Evolutionary conservation across 2,329 filamentous ascomycete genomes (phyloP).

Genomic region (Gliomastix tumulicola): DNA sequence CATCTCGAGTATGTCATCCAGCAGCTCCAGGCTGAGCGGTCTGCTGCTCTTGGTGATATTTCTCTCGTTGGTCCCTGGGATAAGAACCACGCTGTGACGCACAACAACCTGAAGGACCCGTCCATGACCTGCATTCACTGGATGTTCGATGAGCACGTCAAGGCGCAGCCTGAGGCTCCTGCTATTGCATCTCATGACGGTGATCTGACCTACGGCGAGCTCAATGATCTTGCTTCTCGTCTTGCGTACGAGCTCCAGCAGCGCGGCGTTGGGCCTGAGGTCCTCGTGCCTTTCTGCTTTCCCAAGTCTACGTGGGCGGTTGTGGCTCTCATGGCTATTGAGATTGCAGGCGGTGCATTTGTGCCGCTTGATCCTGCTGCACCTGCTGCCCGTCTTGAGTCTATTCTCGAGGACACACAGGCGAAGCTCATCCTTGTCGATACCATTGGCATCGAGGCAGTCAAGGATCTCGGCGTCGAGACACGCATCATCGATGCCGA

Average conservation of each 20-base stretch:
- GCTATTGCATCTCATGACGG: neutral
- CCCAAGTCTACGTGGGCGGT: constrained; percentile 7
- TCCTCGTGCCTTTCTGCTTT: constrained; percentile 5
- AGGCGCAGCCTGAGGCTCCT: neutral
- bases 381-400: neutral
- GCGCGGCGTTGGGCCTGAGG: constrained; percentile 15
- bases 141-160: constrained; percentile 20
- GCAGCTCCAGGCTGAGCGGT: neutral
- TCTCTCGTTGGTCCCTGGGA: constrained; percentile 1
- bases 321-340: constrained; percentile 7
- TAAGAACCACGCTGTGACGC: neutral
- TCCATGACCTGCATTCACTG: neutral
- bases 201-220: constrained; percentile 12
- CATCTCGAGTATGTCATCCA: neutral
- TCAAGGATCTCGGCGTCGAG: neutral
- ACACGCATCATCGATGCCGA: neutral
- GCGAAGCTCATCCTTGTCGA: neutral
- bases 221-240: constrained; percentile 6
- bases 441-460: neutral
- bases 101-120: neutral
- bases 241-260: constrained; percentile 2
- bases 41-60: neutral
- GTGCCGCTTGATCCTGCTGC: neutral
- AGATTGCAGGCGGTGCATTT: constrained; percentile 7
- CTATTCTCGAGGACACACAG: neutral